Conservation (phyloP, 2,329 filamentous ascomycete species). For the Fusarium sp. region DNA sequence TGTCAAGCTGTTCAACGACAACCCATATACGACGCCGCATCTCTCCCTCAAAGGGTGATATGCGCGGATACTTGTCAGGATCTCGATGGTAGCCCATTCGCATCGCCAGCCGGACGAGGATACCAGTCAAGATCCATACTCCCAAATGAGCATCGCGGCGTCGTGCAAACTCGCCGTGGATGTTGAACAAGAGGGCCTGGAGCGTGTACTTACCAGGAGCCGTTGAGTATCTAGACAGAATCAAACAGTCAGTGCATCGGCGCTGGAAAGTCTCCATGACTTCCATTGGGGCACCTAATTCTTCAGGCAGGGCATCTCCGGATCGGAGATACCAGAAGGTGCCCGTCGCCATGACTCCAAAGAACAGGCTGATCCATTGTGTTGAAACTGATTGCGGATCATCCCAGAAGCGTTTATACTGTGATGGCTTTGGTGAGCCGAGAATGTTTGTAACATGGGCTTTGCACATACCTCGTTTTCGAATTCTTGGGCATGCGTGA, state of each 20-base stretch:
- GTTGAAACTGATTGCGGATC: conserved; percentile 3
- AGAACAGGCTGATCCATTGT: conserved; percentile 31
- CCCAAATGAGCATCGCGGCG: conserved; percentile 26
- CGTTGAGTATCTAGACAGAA: conserved; percentile 29
- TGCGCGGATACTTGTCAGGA: conserved; percentile 10
- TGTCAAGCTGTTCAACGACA: conserved; percentile 24
- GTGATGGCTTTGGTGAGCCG: not conserved
- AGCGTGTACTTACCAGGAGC: conserved; percentile 18
- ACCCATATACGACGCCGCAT: conserved; percentile 35
- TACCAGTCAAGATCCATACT: conserved; percentile 25
- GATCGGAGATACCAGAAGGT: conserved; percentile 26
- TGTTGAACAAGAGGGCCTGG: conserved; percentile 28
- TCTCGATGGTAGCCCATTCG: conserved; percentile 39
- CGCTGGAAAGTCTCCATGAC: conserved; percentile 22
- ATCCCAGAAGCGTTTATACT: conserved; percentile 33
- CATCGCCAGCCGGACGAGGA: conserved; percentile 29
- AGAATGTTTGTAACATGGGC: accelerated
- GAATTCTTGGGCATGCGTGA: conserved; percentile 30
- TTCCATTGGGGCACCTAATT: conserved; percentile 14
- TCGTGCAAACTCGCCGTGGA: conserved; percentile 27
- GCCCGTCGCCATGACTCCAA: conserved; percentile 25
- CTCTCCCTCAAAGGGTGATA: conserved; percentile 29
- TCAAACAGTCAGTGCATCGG: conserved; percentile 29
- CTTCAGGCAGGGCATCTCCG: conserved; percentile 15
- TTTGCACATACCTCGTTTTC: conserved; percentile 17